Percentiles rank a stretch among this genome's conserved stretches.
These are phyloP conservation scores for Naegleria fowleri DNA, from an alignment of 208 protist species.

Conservation along the genomic window DNA sequence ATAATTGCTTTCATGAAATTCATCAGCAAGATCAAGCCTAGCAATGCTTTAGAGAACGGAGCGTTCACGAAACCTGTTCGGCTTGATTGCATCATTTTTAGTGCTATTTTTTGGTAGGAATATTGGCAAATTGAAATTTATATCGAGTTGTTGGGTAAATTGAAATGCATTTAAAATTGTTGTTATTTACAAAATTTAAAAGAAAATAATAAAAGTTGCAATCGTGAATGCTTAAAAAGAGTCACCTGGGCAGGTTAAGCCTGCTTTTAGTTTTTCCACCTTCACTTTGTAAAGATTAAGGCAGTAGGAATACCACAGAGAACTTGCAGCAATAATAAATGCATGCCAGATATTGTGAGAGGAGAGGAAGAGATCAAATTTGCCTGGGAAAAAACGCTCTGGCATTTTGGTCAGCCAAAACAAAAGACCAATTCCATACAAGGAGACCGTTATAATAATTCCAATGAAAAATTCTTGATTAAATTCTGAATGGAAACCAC, in stretches of 20 bases:
- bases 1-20: neutral
- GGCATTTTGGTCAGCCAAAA: conserved; percentile 68
- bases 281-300: neutral
- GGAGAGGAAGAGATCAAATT: conserved; percentile 60
- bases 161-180: too few relatives aligned
- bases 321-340: conserved; percentile 63
- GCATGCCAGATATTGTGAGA: conserved; percentile 71
- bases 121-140: too few relatives aligned
- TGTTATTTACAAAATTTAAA: too few relatives aligned
- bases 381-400: conserved; percentile 59
- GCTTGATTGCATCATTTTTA: neutral
- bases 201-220: too few relatives aligned
- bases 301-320: neutral
- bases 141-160: too few relatives aligned
- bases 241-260: neutral
- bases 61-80: neutral
- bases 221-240: neutral
- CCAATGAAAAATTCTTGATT: conserved; percentile 58
- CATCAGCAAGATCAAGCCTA: neutral
- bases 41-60: neutral
- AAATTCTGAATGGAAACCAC: conserved; percentile 57
- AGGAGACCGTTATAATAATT: conserved; percentile 54
- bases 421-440: conserved; percentile 69
- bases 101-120: too few relatives aligned
- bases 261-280: neutral